Evolutionary conservation across 345 rosid genomes (phyloP).

Genomic region (Heritiera littoralis): DNA sequence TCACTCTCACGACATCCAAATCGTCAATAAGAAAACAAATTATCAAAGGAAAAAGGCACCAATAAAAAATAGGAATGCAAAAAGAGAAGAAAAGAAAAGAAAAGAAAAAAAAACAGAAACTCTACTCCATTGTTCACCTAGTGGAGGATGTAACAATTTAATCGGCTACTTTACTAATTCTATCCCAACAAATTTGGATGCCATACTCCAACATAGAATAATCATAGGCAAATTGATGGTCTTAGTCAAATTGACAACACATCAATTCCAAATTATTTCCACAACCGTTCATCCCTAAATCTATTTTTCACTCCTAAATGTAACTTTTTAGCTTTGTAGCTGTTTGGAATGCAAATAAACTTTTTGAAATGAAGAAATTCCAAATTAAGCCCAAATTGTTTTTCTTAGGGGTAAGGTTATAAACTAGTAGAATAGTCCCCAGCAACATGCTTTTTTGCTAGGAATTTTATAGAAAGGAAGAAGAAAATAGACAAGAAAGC

Average conservation of each 20-base stretch:
- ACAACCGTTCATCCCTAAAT: neutral
- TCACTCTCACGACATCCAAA: neutral
- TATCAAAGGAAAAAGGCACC: neutral
- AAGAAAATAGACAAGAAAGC: too few relatives aligned
- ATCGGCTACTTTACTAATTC: neutral
- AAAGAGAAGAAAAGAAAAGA: too few relatives aligned
- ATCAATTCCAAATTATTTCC: neutral
- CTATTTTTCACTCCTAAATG: neutral
- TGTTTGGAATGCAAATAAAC: too few relatives aligned
- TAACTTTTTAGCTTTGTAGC: neutral
- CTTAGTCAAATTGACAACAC: neutral
- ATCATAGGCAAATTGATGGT: neutral
- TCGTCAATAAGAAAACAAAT: neutral
- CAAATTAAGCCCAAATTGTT: too few relatives aligned
- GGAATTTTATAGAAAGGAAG: too few relatives aligned
- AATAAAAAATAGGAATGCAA: too few relatives aligned
- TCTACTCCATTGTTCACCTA: neutral
- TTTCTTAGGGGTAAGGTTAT: too few relatives aligned
- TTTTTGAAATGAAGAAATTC: too few relatives aligned
- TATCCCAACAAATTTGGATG: neutral
- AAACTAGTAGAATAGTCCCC: too few relatives aligned
- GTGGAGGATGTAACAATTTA: neutral
- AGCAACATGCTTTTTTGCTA: too few relatives aligned
- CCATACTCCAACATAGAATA: neutral
- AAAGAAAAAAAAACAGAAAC: too few relatives aligned